A percentile compares a stretch with the other conserved stretches of the same genome.
Conservation (phyloP, 2,329 filamentous ascomycete genomes). For the Penicillium carneum region DNA sequence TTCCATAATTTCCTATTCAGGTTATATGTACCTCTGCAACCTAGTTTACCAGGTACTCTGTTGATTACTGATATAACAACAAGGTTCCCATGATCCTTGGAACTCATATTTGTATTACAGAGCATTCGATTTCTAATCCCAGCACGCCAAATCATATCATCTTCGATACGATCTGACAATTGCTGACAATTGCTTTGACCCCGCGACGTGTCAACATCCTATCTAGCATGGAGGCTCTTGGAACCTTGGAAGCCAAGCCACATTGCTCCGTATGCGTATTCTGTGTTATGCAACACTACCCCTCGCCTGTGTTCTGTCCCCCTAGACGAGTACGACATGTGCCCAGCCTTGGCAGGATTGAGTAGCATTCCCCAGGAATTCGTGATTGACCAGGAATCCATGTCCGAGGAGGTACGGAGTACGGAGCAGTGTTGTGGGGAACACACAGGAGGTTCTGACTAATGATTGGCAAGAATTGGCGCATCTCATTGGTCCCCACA, state of each 20-base stretch:
- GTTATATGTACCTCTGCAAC: too few relatives aligned
- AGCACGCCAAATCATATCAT: constrained; percentile 5
- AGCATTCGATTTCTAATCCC: constrained; percentile 15
- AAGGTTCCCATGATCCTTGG: background rate
- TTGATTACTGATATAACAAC: constrained; percentile 4
- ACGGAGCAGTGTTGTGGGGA: constrained; percentile 5
- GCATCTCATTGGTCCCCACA: constrained; percentile 7
- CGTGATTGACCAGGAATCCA: background rate
- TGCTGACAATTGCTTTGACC: constrained; percentile 10
- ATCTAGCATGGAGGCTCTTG: constrained; percentile 12
- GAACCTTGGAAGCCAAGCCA: constrained; percentile 13
- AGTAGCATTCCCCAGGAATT: constrained; percentile 20
- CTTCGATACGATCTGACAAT: background rate
- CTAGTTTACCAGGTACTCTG: too few relatives aligned
- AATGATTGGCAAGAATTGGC: background rate
- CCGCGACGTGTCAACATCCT: background rate
- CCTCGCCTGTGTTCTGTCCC: constrained; percentile 2
- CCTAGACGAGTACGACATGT: constrained; percentile 1
- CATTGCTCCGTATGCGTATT: background rate
- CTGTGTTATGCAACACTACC: constrained; percentile 7
- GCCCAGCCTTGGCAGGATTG: constrained; percentile 11
- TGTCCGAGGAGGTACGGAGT: background rate
- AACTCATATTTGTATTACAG: background rate
- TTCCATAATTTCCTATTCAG: constrained; percentile 1
- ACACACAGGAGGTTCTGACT: background rate